A percentile compares a stretch with the other conserved stretches of the same genome.
phyloP scores from a whole-genome alignment of 1,284 basidiomycete genomes.

The Dichomitus squalens region DNA sequence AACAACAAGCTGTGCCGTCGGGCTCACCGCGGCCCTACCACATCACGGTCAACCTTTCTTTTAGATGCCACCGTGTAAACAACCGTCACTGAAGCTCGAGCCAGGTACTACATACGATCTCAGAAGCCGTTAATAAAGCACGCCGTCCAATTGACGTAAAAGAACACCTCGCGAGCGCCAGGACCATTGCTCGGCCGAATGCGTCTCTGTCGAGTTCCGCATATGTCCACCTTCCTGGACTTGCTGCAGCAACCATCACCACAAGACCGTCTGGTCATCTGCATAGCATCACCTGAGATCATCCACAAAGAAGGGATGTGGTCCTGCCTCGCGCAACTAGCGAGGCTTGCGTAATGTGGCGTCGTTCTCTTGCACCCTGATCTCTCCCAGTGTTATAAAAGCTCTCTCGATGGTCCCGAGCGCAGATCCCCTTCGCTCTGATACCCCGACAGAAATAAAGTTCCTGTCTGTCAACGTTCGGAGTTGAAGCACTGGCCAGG shows the following conservation, averaged over 20 bases:
- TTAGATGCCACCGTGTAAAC: not conserved
- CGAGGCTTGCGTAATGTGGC: not conserved
- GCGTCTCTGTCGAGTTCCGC: not conserved
- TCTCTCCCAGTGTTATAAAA: not conserved
- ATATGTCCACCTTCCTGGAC: not conserved
- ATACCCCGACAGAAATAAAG: not conserved
- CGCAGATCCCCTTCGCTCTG: not conserved
- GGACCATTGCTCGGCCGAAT: not conserved
- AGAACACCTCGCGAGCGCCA: not conserved
- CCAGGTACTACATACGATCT: not conserved
- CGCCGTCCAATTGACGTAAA: not conserved
- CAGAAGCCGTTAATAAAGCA: not conserved
- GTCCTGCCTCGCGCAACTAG: not conserved
- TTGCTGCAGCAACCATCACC: not conserved
- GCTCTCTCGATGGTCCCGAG: not conserved
- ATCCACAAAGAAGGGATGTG: not conserved
- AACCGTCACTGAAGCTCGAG: not conserved
- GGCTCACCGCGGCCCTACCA: constrained; percentile 1
- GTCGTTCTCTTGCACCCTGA: not conserved
- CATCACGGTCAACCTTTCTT: not conserved
- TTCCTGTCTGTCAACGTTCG: not conserved
- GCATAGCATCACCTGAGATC: not conserved
- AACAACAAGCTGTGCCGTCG: not conserved
- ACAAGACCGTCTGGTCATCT: not conserved
- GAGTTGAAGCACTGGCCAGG: not conserved